Percentiles rank a stretch among this genome's conserved stretches.
These are phyloP conservation scores for Favolaschia claudopus DNA, from an alignment of 768 basidiomycete species.

Conservation along the genomic window DNA sequence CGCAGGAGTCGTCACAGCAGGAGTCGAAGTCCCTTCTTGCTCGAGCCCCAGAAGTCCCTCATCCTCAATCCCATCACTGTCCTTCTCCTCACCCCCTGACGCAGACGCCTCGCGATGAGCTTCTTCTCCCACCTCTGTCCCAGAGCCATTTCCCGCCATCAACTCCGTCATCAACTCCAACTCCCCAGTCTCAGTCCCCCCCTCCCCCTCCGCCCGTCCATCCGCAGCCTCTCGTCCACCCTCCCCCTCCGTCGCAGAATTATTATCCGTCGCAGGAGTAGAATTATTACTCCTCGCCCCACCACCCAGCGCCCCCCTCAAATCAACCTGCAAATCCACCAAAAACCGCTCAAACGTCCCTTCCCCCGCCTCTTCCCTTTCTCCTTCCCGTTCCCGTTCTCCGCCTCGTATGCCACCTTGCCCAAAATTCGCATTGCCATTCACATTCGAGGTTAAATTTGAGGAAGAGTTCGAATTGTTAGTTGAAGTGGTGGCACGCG, in stretches of 20 bases:
- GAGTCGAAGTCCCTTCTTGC: not conserved
- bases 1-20: slow-evolving; percentile 6
- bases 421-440: no score
- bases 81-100: slow-evolving; percentile 27
- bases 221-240: slow-evolving; percentile 27
- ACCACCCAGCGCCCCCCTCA: slow-evolving; percentile 62
- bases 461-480: no score
- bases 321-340: slow-evolving; percentile 77
- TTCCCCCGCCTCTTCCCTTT: slow-evolving; percentile 48
- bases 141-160: no score
- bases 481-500: not conserved
- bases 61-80: slow-evolving; percentile 27
- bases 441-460: no score
- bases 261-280: slow-evolving; percentile 38
- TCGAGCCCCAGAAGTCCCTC: not conserved
- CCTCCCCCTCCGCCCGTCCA: slow-evolving; percentile 18
- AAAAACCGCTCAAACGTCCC: slow-evolving; percentile 86
- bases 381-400: not conserved
- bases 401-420: not conserved
- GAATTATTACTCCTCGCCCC: slow-evolving; percentile 32
- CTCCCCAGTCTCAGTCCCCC: slow-evolving; percentile 4
- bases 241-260: slow-evolving; percentile 38
- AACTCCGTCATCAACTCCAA: no score
- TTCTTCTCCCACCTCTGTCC: no score
- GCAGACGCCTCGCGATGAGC: slow-evolving; percentile 5